Conservation (phyloP, 2,329 filamentous ascomycete species). For the Claviceps africana region DNA sequence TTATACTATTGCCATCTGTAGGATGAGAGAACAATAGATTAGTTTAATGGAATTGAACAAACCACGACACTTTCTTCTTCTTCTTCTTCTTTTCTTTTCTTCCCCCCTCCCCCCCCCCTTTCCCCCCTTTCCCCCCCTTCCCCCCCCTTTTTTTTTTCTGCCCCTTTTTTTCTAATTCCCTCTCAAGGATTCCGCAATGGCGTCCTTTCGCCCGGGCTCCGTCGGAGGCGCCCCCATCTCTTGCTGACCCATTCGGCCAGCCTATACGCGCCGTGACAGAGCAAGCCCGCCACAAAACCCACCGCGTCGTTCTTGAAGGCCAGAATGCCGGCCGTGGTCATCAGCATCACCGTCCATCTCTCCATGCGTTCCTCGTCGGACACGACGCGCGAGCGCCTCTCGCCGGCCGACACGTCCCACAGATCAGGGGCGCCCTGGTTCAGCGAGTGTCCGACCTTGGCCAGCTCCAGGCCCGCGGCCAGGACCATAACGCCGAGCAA, state of each 20-base stretch:
- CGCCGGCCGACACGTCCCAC: constrained; percentile 39
- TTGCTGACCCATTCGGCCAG: constrained; percentile 29
- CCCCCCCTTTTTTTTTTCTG: too few species aligned
- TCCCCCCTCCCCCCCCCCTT: too few species aligned
- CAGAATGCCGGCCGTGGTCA: constrained; percentile 67
- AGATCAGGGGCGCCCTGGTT: constrained; percentile 55
- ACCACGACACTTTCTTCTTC: background rate
- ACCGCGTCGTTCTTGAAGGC: constrained; percentile 85
- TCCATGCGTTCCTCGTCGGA: constrained; percentile 56
- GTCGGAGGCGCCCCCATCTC: constrained; percentile 15
- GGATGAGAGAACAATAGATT: too few species aligned
- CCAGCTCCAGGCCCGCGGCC: constrained; percentile 75
- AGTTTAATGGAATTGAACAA: background rate
- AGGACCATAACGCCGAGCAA: constrained; percentile 81
- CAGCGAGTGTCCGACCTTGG: constrained; percentile 69
- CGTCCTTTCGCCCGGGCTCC: constrained; percentile 12
- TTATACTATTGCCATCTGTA: too few species aligned
- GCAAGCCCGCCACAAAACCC: constrained; percentile 69
- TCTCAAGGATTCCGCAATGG: constrained; percentile 16
- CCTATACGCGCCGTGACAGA: constrained; percentile 59
- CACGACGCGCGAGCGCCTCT: constrained; percentile 35
- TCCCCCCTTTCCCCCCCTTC: too few species aligned
- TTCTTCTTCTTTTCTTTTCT: background rate
- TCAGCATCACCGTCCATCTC: constrained; percentile 80
- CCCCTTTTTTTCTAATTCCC: too few species aligned